Base-by-base conservation (phyloP, 2,329 filamentous ascomycete species). In the Zymoseptoria pseudotritici region DNA sequence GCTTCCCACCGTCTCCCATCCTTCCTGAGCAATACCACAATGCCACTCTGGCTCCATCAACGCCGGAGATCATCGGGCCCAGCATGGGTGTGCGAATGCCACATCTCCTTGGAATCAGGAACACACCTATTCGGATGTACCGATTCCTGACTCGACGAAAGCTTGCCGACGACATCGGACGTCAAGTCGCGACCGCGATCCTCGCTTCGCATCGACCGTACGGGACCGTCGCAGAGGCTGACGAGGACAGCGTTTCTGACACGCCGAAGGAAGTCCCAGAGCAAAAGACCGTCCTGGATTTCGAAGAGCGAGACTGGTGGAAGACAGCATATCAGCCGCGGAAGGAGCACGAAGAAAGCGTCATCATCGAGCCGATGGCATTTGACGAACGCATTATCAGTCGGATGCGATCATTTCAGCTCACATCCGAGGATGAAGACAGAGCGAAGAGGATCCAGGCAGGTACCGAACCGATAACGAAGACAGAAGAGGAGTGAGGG, bases 51-150 rank as follows among this genome's bases (percentile, higher is more conserved):
- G 86, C 92, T 0, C 72, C 80, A 29, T 79, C 82, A 52, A 83
- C 88, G 51, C 93, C 93, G 3, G 71, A 79, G 63, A 83, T 87
- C 61, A 85, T 99, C 70, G 83, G 86, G 46, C 91, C 91, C 51
- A 86, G 88, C 5, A 79, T 83, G 22, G 81, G 88, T 13, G 82
- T 99, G 61, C 80, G 84, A 50, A 89, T 96, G 74, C 93, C 93
- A 0, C 93, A 97, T 73, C 83, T 97, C 60, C 87, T 99, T 29
- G 94, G 94, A 61, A 96, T 99, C 79, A 79, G 89, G 63, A 93
- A 94, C 77, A 97, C 93, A 2, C 89, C 91, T 0, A 88, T 86
- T 65, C 87, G 94, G 61, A 81, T 97, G 62, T 89, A 88, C 71
- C 89, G 94, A 65, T 99, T 92, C 81, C 80, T 99, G 62, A 96